A percentile compares a stretch with the other conserved stretches of the same genome.
Evolutionary conservation across 1,139 yeast genomes (phyloP).

Genomic region (Yamadazyma epiphylla): DNA sequence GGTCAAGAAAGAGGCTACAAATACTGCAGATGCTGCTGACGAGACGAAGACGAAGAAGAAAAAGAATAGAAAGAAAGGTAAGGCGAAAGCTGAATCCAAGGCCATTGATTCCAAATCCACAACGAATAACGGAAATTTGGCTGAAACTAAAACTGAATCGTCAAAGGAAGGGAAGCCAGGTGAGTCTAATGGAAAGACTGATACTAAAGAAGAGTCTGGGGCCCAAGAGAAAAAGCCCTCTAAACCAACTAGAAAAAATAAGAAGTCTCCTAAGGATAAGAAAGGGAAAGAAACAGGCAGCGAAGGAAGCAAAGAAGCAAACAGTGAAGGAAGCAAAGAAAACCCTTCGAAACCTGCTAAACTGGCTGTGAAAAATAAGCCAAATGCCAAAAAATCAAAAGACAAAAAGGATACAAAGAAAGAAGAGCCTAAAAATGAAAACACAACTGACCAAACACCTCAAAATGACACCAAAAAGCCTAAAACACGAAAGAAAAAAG

Average conservation of each 20-base stretch:
- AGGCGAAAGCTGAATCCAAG: slow-evolving; percentile 1
- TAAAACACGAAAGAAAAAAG: no score
- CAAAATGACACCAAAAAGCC: no score
- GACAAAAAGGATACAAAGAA: no score
- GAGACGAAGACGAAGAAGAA: not conserved
- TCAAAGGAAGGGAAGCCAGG: no score
- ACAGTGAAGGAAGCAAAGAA: slow-evolving; percentile 1
- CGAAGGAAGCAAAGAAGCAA: slow-evolving; percentile 1
- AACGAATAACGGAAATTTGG: no score
- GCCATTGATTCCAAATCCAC: no score
- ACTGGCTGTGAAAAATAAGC: not conserved
- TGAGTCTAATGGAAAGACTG: slow-evolving; percentile 1
- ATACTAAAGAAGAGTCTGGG: no score
- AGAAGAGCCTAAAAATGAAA: no score
- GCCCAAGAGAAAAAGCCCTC: no score
- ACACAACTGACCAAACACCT: no score
- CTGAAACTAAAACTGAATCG: no score
- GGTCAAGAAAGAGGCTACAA: not conserved
- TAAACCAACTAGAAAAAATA: slow-evolving; percentile 2
- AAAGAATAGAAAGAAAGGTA: slow-evolving; percentile 1
- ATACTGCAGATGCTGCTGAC: not conserved
- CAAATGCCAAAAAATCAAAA: no score
- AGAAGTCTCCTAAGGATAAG: slow-evolving; percentile 1
- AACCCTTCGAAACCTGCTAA: not conserved
- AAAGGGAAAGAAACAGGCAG: slow-evolving; percentile 1